Evolutionary conservation across 1,139 yeast genomes (phyloP).

Genomic region (Diutina neorugosa): DNA sequence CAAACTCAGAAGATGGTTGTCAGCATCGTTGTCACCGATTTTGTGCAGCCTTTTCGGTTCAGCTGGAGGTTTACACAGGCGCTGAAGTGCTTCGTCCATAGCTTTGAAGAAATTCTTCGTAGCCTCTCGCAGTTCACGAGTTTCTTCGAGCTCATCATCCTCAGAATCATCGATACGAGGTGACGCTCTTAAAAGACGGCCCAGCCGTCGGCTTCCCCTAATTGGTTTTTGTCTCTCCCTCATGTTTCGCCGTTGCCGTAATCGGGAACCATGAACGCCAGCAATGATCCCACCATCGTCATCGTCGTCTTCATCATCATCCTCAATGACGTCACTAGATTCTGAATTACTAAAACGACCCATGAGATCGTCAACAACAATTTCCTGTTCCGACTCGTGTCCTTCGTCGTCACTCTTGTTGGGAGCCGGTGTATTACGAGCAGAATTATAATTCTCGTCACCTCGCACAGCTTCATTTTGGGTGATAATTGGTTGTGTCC

Average conservation of each 20-base stretch:
- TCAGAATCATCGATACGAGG: background rate
- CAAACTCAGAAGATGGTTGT: background rate
- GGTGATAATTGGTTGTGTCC: slow-evolving; percentile 9
- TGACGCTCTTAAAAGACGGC: background rate
- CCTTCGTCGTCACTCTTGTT: slow-evolving; percentile 6
- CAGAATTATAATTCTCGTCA: background rate
- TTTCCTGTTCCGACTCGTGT: slow-evolving; percentile 8
- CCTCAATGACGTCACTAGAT: slow-evolving; percentile 1
- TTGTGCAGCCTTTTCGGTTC: background rate
- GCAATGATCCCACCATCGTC: slow-evolving; percentile 9
- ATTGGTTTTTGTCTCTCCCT: background rate
- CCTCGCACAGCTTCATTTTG: slow-evolving; percentile 9
- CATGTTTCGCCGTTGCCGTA: background rate
- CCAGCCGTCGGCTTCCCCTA: background rate
- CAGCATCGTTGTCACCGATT: background rate
- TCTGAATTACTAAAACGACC: background rate
- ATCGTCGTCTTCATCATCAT: slow-evolving; percentile 6
- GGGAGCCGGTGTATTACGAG: background rate
- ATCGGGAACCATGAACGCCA: slow-evolving; percentile 8
- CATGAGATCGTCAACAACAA: background rate
- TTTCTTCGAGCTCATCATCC: background rate
- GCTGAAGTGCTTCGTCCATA: background rate
- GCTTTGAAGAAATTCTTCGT: background rate
- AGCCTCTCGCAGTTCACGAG: background rate
- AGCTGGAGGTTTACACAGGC: background rate